Evolutionary conservation across 2,329 filamentous ascomycete species (phyloP).

Genomic region (Rutstroemia sp.): DNA sequence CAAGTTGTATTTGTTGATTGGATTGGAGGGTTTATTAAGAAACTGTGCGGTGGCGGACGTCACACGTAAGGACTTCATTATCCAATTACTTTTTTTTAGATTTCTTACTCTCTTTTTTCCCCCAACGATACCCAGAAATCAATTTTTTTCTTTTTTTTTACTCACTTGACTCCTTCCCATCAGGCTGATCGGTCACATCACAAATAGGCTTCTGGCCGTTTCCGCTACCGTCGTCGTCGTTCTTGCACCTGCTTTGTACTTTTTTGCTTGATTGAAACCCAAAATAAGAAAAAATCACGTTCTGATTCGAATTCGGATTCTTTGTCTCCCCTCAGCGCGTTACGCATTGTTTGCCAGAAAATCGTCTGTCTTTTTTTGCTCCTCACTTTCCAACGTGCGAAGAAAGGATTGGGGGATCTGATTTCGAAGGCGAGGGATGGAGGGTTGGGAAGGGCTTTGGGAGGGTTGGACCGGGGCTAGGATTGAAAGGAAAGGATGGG

Average conservation of each 20-base stretch:
- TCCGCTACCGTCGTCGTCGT: constrained; percentile 18
- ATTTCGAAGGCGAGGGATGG: background rate
- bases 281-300: background rate
- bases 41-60: constrained; percentile 24
- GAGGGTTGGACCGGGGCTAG: background rate
- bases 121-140: background rate
- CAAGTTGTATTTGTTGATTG: constrained; percentile 30
- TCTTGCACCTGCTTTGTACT: constrained; percentile 23
- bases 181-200: constrained; percentile 8
- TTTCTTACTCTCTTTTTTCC: background rate
- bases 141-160: background rate
- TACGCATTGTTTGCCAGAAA: background rate
- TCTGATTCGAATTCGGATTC: background rate
- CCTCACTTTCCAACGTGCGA: too few relatives aligned
- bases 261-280: constrained; percentile 5
- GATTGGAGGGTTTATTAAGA: constrained; percentile 29
- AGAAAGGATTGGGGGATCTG: too few relatives aligned
- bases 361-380: too few relatives aligned
- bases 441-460: background rate
- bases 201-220: constrained; percentile 21
- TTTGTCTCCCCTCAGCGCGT: background rate
- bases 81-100: background rate
- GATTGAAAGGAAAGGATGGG: too few relatives aligned
- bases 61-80: constrained; percentile 22
- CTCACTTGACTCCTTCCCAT: background rate